Base-by-base conservation (phyloP, 2,329 filamentous ascomycete genomes). In the Arthrocladium fulminans region DNA sequence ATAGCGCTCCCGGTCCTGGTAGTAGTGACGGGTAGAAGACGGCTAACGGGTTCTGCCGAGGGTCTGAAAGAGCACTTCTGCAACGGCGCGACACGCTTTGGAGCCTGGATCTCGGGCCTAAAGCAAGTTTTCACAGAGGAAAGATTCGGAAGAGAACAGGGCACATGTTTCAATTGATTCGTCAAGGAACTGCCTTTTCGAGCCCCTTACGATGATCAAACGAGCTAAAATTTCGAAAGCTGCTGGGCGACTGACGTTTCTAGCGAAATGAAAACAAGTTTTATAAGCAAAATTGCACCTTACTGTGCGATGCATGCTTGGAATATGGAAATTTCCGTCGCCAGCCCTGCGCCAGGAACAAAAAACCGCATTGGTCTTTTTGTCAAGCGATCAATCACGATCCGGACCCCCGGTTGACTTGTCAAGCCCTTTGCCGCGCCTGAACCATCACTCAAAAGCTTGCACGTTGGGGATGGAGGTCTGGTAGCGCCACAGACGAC, bases 111-210 rank as follows among this genome's bases (percentile, higher is more conserved):
- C 9, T 25, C 20, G 6, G n/a, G 22, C 22, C 22, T 25, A 42
- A 27, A 24, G 15, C n/a, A 7, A 7, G 10, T 4, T 13, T 24
- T 8, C 12, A 12, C 24, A 8, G n/a, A 22, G 24, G n/a, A 25
- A 10, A 15, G 22, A 42, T 10, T n/a, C n/a, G n/a, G 13, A 6
- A n/a, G 9, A 10, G 6, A 12, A 8, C 10, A 13, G 24, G 13
- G 19, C 39, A 42, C 39, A 25, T 42, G 39, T 12, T 25, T 27
- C 22, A n/a, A 5, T 15, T 27, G 20, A 42, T 42, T 42, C 39
- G 39, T n/a, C n/a, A 10, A 42, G 39, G n/a, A n/a, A n/a, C n/a
- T n/a, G n/a, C n/a, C n/a, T n/a, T n/a, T n/a, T n/a, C n/a, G n/a
- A n/a, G n/a, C n/a, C n/a, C n/a, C n/a, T n/a, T n/a, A n/a, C n/a